These are phyloP conservation scores for Saururus chinensis DNA, from an alignment of 164 flowering plant genomes.

Conservation along the genomic window DNA sequence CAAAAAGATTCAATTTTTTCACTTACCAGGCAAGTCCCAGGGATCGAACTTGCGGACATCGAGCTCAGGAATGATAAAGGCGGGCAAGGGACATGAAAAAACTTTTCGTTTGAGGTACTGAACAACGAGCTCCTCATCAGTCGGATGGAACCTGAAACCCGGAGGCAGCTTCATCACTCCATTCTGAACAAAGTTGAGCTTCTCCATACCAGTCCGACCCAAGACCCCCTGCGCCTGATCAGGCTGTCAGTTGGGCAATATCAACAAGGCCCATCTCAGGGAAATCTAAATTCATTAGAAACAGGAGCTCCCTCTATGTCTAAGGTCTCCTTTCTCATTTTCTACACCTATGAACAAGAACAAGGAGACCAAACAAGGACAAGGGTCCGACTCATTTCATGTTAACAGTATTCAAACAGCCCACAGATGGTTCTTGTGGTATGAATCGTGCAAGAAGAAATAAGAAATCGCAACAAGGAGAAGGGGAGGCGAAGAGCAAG, in stretches of 20 bases:
- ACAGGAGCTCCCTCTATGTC: not conserved
- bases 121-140: conserved; percentile 74
- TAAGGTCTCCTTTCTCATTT: not conserved
- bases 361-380: not conserved
- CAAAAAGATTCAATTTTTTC: not conserved
- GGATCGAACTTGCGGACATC: conserved; percentile 51
- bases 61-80: conserved; percentile 61
- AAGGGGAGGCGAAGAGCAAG: not conserved
- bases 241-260: not conserved
- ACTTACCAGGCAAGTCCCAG: conserved; percentile 73
- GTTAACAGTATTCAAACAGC: not conserved
- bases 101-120: conserved; percentile 53
- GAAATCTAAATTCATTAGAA: not conserved
- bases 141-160: conserved; percentile 78
- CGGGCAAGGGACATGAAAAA: conserved; percentile 56
- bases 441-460: too few species aligned
- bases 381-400: not conserved
- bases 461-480: not conserved
- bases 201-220: conserved; percentile 20
- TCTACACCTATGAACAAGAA: too few species aligned
- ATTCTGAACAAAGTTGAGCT: conserved; percentile 37
- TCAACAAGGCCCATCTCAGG: not conserved
- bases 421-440: not conserved
- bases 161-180: conserved; percentile 59
- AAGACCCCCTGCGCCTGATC: not conserved